Evolutionary conservation across 768 basidiomycete genomes (phyloP), one percentile per base, ranked within the genome.

Genomic region (Pisolithus marmoratus): DNA sequence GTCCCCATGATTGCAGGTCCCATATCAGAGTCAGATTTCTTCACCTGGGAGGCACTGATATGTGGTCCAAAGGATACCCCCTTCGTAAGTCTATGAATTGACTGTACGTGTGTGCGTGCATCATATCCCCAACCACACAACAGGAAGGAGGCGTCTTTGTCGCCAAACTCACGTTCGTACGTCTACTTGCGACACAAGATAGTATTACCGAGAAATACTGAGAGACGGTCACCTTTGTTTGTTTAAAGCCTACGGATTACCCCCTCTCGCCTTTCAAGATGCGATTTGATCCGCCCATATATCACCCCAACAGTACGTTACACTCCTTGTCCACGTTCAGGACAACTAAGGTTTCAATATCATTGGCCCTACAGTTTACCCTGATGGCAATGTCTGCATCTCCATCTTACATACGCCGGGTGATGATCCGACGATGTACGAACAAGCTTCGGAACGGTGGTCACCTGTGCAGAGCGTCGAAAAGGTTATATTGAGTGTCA

Each of bases 231-330:
- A 12, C 14, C n/a, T 34, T 34, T 12, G 34, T 26, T 23, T 17
- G 15, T 27, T 8, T 19, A 34, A 53, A 93, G 92, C 94, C 94
- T 0, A 66, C 78, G 37, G 96, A 99, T 65, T 99, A 99, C 71
- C 96, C 96, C 29, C 74, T 99, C 62, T 95, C 91, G 48, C 96
- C 96, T 19, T 98, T 98, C 84, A 97, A 94, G 74, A 98, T 99
- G 96, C 92, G 82, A 63, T 99, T 99, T 62, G 94, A 97, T 42
- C 96, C 96, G 3, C 94, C 95, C 2, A 68, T 99, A 50, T 90
- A 97, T 70, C 96, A 99, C 70, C 96, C 96, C 17, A 99, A 99
- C 68, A 88, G 96, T 95, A 59, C 69, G 88, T 51, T 43, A n/a
- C 46, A n/a, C 20, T 12, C 12, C 34, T 38, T 48, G 2, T 23